Base-by-base conservation (phyloP, 306 rosid species). In the Acacia confusa region DNA sequence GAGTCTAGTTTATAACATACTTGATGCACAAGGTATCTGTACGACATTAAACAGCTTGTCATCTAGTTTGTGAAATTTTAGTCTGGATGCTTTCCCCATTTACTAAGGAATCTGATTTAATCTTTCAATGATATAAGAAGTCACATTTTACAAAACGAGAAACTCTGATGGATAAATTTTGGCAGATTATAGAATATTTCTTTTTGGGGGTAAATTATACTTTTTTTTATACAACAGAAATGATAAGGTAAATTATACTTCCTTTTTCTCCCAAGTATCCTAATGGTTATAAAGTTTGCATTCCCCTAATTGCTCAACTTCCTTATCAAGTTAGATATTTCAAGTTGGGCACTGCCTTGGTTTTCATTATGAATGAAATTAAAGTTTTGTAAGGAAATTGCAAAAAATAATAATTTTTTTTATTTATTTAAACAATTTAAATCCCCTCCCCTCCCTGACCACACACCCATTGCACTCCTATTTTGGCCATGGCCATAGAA, bases 21-120 rank as follows among this genome's bases (percentile, higher is more conserved):
- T 81, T 85, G 78, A 81, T 15, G 75, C 45, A 15, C 40, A 47
- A 73, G 57, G 74, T 36, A 78, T 68, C 52, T 72, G 45, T 47
- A 22, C 19, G 0, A 4, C 12, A 27, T 24, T 11, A 60, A 60
- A 25, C 24, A 19, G 32, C 9, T 28, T 66, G 28, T 1, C 19
- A 60, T 12, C 28, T 24, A 60, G 32, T 7, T 60, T 27, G 36
- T 78, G 72, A 68, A 77, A 72, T 53, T 20, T 40, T 43, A 55
- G 32, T 72, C 4, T 81, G 74, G 55, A 72, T 71, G 82, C 22
- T 81, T 22, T 66, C 14, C 3, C 17, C 36, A 75, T 71, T 45
- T 70, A 25, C 36, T 53, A 28, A 40, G 58, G 79, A 68, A 64
- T 84, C 40, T 65, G 7, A 69, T 27, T 22, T 25, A 76, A 75